A percentile compares a stretch with the other conserved stretches of the same genome.
These are phyloP conservation scores for Allium fistulosum DNA, from an alignment of 106 monocot species.

Conservation along the genomic window DNA sequence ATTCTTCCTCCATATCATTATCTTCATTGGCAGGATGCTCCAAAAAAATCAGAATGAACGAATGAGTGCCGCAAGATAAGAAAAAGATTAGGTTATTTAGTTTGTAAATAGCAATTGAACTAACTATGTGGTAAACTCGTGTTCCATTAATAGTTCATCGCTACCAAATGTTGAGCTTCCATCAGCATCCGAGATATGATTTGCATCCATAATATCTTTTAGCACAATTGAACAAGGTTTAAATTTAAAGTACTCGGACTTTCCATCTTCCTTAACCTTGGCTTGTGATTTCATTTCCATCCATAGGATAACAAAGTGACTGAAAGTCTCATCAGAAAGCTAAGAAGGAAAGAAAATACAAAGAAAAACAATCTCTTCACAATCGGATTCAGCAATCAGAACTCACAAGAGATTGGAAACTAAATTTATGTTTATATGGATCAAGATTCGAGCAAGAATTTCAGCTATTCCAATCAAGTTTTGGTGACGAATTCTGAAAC, in stretches of 20 bases:
- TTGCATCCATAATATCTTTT: slow-evolving; percentile 48
- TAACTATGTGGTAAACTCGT: slow-evolving; percentile 33
- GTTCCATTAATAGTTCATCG: slow-evolving; percentile 36
- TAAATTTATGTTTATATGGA: no score
- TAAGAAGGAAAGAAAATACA: slow-evolving; percentile 12
- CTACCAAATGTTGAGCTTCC: slow-evolving; percentile 19
- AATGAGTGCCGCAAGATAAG: slow-evolving; percentile 7
- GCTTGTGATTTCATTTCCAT: slow-evolving; percentile 54
- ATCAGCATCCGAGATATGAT: slow-evolving; percentile 29
- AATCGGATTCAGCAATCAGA: neutral
- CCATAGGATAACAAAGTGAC: slow-evolving; percentile 61
- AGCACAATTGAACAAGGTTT: slow-evolving; percentile 50
- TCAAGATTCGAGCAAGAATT: no score
- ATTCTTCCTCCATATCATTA: slow-evolving; percentile 43
- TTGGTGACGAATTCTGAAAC: no score
- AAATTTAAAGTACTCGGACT: slow-evolving; percentile 53
- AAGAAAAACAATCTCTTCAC: neutral
- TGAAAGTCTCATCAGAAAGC: slow-evolving; percentile 55
- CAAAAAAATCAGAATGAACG: slow-evolving; percentile 19
- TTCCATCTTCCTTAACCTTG: slow-evolving; percentile 40
- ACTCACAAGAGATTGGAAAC: no score
- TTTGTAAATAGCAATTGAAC: neutral
- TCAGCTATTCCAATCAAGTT: no score
- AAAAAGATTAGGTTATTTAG: neutral
- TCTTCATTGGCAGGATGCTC: slow-evolving; percentile 18